Base-by-base conservation (phyloP, 768 basidiomycete species). In the Lactarius sanguifluus region DNA sequence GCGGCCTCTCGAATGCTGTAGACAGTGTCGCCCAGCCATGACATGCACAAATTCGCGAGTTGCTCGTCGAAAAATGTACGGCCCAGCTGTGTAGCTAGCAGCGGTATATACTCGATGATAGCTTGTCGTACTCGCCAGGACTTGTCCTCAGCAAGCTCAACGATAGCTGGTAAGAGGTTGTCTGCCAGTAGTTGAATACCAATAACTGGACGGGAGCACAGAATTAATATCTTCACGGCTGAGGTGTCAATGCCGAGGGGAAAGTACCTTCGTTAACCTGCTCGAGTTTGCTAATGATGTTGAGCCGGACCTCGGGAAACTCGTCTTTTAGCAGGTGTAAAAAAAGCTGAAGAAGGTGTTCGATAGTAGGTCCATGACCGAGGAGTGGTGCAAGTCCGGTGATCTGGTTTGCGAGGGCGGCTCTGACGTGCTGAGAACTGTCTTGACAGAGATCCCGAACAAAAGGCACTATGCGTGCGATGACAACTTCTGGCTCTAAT, bases 61-160 rank as follows among this genome's bases (percentile, higher is more conserved):
- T 96, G 94, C 73, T 98, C 97, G 77, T 99, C 96, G 76, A 99
- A 99, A 80, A 98, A 98, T 32, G 89, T 82, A 72, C 93, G 93
- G 62, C 97, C 97, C 64, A 99, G 85, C 76, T 99, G 97, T n/a
- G 90, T 95, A 52, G 97, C 96, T 56, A 99, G 89, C 25, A 98
- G 86, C n/a, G 97, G 97, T 72, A 99, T 92, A 79, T 99, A 98
- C 78, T 98, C 97, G 78, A 99, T 99, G 80, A 99, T 98, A 9
- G 97, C 97, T 78, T 99, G 97, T 71, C 97, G 90, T 23, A 99
- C 96, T 34, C 97, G 91, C 97, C 97, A 99, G 67, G 97, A 97
- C 76, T 98, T 99, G 81, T 99, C 97, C 77, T 98, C 96, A 9
- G 97, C 97, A 40, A 99, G 83, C 75, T 98, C 93, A 69, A 98